These are phyloP conservation scores for Teratosphaeria epicoccoides DNA, from an alignment of 2,329 filamentous ascomycete species.

Conservation along the genomic window DNA sequence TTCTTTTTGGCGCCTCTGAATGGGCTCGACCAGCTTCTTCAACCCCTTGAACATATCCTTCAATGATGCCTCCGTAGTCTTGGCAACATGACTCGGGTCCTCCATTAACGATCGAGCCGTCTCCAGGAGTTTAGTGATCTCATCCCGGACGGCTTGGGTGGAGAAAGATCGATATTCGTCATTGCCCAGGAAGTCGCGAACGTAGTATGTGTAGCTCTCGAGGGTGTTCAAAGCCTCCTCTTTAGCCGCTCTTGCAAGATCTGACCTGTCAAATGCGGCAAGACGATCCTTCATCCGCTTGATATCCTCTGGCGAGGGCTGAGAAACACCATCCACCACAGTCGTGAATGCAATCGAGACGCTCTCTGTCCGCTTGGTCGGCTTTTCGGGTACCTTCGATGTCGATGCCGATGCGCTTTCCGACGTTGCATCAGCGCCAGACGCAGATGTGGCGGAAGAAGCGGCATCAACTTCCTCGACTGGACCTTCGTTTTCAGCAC, in stretches of 20 bases:
- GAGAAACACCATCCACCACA: constrained; percentile 39
- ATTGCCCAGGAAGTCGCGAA: constrained; percentile 70
- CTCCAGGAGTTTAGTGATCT: constrained; percentile 57
- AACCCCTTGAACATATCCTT: constrained; percentile 67
- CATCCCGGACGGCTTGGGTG: constrained; percentile 54
- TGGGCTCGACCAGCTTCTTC: constrained; percentile 64
- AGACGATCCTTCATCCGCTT: constrained; percentile 54
- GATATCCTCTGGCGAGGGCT: constrained; percentile 50
- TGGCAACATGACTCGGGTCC: constrained; percentile 55
- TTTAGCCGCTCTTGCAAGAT: constrained; percentile 61
- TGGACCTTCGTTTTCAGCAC: constrained; percentile 37
- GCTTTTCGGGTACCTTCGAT: constrained; percentile 29
- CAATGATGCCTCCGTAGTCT: constrained; percentile 65
- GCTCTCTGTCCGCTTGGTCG: constrained; percentile 42
- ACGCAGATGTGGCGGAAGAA: not conserved
- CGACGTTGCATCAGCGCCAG: not conserved
- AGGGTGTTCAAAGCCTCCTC: constrained; percentile 87
- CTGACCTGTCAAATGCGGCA: constrained; percentile 74
- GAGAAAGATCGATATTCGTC: constrained; percentile 58
- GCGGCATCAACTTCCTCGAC: constrained; percentile 31
- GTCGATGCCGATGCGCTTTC: constrained; percentile 35
- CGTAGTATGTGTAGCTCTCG: constrained; percentile 86
- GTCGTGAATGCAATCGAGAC: constrained; percentile 42
- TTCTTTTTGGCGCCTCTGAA: constrained; percentile 67
- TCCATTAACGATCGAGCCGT: constrained; percentile 83